These are phyloP conservation scores for Spinacia oleracea DNA, from an alignment of 179 eudicot species.

Conservation along the genomic window DNA sequence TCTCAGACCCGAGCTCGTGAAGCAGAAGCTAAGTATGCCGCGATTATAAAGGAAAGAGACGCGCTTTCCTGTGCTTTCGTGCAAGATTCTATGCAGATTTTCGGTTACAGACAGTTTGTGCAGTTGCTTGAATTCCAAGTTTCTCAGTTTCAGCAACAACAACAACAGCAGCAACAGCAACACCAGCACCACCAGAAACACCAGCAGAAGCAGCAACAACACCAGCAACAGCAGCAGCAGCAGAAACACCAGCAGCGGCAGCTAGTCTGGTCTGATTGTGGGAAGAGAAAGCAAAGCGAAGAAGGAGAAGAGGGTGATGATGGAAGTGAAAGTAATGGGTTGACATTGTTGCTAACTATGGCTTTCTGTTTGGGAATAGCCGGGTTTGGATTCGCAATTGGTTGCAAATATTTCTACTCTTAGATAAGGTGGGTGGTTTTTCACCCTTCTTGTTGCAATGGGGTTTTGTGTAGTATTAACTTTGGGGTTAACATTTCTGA, in stretches of 20 bases:
- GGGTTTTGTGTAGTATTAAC: not conserved
- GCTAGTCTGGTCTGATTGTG: not conserved
- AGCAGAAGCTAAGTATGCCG: conserved; percentile 46
- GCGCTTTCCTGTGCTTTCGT: conserved; percentile 31
- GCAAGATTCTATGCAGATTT: conserved; percentile 43
- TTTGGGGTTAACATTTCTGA: not conserved
- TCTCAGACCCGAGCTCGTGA: conserved; percentile 75
- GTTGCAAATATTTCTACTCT: conserved; percentile 33
- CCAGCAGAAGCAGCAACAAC: too few relatives aligned
- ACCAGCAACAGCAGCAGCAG: conserved; percentile 20
- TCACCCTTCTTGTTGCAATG: not conserved
- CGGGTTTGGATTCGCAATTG: conserved; percentile 47
- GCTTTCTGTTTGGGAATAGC: conserved; percentile 56
- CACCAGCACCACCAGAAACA: too few relatives aligned
- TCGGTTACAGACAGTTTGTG: conserved; percentile 47
- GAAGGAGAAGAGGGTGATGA: conserved; percentile 24
- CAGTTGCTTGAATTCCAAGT: conserved; percentile 48
- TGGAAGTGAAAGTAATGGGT: conserved; percentile 17
- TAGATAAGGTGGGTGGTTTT: conserved; percentile 18
- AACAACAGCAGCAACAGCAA: too few relatives aligned
- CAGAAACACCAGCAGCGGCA: not conserved
- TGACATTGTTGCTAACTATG: conserved; percentile 39
- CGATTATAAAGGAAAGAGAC: conserved; percentile 41
- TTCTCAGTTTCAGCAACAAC: conserved; percentile 15
- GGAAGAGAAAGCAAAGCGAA: not conserved